Base-by-base conservation (phyloP, 2,329 filamentous ascomycete species). In the Stagonosporopsis cucurbitacearum region DNA sequence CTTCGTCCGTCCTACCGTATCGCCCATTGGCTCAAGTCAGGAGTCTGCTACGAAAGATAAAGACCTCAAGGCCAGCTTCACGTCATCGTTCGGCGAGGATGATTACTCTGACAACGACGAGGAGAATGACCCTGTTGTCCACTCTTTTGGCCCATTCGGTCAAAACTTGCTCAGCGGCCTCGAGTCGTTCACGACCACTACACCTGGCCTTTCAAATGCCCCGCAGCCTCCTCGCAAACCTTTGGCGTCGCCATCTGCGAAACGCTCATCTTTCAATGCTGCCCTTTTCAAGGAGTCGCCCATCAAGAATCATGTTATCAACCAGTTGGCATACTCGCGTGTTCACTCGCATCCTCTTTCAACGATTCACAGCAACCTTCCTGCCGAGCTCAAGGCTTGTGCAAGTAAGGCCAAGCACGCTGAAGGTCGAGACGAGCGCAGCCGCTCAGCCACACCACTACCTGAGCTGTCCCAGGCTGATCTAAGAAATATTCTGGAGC, bases 271-370 rank as follows among this genome's bases (percentile, higher is more conserved):
- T 36, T 33, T 59, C 12, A 69, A 72, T 22, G 59, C 64, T 55
- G 43, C 62, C 19, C 61, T 62, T 33, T 69, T 75, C 64, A 73
- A 77, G 50, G 69, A 74, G 30, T 68, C 67, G 77, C 79, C 78
- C 77, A 77, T 95, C 62, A 84, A 84, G 67, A 96, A 97, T 75
- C 95, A 99, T 72, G 87, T 96, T 59, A 85, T 95, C 73, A 98
- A 98, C 77, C 95, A 99, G 77, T 85, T 99, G 26, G 95, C 95
- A 28, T 99, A 91, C 76, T 97, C 95, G 1, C 90, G 94, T 25
- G 83, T 98, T 6, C 93, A 94, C 15, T 96, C 93, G 0, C 95
- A 92, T 23, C 94, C 95, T 4, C 83, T 98, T 44, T 96, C 94
- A 1, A 90, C 88, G 45, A 95, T 99, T 54, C 83, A 97, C 79